A percentile compares a stretch with the other conserved stretches of the same genome.
These are phyloP conservation scores for Globisporangium orthogonon DNA, from an alignment of 352 stramenopile species.

Conservation along the genomic window DNA sequence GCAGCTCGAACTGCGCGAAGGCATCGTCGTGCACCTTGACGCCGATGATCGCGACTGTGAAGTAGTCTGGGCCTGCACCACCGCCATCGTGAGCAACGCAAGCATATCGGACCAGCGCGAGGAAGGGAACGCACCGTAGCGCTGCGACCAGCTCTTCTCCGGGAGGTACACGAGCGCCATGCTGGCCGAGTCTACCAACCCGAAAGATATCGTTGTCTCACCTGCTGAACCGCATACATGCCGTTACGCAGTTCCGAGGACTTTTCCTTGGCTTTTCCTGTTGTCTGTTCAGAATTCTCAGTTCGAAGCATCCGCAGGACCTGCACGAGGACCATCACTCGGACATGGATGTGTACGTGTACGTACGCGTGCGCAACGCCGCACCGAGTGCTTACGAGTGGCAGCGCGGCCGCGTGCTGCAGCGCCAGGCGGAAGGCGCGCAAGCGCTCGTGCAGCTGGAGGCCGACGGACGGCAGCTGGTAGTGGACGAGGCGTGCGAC, in stretches of 20 bases:
- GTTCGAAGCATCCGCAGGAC: neutral
- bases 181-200: neutral
- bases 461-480: constrained; percentile 12
- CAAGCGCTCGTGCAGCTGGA: neutral
- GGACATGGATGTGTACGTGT: constrained; percentile 29
- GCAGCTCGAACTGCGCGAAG: constrained; percentile 61
- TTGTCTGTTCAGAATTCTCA: no score
- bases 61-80: constrained; percentile 56
- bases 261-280: no score
- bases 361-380: constrained; percentile 35
- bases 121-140: constrained; percentile 42
- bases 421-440: constrained; percentile 16
- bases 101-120: neutral
- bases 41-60: constrained; percentile 56
- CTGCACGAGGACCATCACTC: neutral
- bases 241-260: no score
- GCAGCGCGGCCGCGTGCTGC: constrained; percentile 32
- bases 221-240: no score
- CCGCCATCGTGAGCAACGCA: neutral
- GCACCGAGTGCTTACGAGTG: constrained; percentile 37
- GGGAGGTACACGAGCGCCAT: constrained; percentile 79
- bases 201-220: no score
- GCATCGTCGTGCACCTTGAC: constrained; percentile 36
- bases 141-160: constrained; percentile 59
- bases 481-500: constrained; percentile 45